These are phyloP conservation scores for Hericium alpestre DNA, from an alignment of 768 basidiomycete genomes.

Conservation along the genomic window DNA sequence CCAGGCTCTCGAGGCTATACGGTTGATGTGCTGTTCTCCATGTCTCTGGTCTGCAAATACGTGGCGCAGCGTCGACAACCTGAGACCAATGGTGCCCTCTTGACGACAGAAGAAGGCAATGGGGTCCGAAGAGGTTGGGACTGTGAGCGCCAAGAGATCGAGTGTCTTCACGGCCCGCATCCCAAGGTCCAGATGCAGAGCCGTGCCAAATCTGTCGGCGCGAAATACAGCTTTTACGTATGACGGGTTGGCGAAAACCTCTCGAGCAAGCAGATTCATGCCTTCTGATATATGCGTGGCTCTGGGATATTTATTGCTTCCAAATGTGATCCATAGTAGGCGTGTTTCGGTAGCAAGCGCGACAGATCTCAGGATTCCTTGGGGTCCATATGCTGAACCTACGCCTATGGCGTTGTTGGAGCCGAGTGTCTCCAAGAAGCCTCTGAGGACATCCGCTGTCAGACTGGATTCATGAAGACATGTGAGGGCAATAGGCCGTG, in stretches of 20 bases:
- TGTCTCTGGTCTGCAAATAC: neutral
- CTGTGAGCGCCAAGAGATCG: neutral
- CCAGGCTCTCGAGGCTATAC: neutral
- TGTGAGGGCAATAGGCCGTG: neutral
- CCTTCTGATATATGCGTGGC: no score
- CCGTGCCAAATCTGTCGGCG: slow-evolving; percentile 19
- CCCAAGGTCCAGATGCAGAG: slow-evolving; percentile 30
- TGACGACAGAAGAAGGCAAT: neutral
- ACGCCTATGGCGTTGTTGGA: slow-evolving; percentile 25
- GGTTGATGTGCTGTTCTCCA: neutral
- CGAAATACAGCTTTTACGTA: neutral
- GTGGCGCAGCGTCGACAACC: neutral
- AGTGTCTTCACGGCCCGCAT: slow-evolving; percentile 19
- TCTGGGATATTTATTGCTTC: no score
- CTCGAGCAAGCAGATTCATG: neutral
- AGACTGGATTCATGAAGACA: neutral
- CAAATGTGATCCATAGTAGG: slow-evolving; percentile 16
- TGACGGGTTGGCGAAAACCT: slow-evolving; percentile 10
- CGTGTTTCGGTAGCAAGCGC: slow-evolving; percentile 29
- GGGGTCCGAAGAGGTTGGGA: neutral
- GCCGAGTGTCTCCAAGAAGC: neutral
- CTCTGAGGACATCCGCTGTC: neutral
- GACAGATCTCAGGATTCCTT: slow-evolving; percentile 25
- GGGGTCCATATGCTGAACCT: slow-evolving; percentile 29
- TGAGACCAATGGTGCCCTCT: no score